Conservation (phyloP, 148 eudicot species). For the Amaranthus cruentus region DNA sequence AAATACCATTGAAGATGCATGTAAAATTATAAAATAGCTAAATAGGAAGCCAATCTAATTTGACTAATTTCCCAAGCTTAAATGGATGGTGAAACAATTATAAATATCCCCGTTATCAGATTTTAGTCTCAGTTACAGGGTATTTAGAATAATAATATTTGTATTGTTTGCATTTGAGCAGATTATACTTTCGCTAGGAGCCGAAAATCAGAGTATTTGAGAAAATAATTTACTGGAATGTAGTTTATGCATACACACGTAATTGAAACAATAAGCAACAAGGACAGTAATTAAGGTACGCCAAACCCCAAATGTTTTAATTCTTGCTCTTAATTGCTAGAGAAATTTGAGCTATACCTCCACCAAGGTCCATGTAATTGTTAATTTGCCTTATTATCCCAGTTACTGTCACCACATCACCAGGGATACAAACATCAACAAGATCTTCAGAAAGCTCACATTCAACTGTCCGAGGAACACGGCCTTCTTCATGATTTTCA, state of each 20-base stretch:
- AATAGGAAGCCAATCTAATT: background rate
- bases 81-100: background rate
- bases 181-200: background rate
- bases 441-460: slow-evolving; percentile 94
- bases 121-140: background rate
- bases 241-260: background rate
- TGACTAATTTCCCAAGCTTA: background rate
- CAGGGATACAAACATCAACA: slow-evolving; percentile 97
- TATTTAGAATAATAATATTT: background rate
- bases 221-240: background rate
- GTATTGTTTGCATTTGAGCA: background rate
- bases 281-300: background rate
- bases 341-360: slow-evolving; percentile 50
- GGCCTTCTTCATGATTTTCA: slow-evolving; percentile 97
- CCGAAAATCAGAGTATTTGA: background rate
- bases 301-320: background rate
- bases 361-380: slow-evolving; percentile 98
- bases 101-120: background rate
- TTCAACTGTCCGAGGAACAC: slow-evolving; percentile 97
- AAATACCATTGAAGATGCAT: background rate
- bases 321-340: background rate
- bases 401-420: slow-evolving; percentile 88
- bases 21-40: background rate
- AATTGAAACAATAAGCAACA: background rate
- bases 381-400: slow-evolving; percentile 91